Percentiles rank a stretch among this genome's conserved stretches.
These are phyloP conservation scores for Neofusicoccum cordaticola DNA, from an alignment of 2,329 filamentous ascomycete species.

Conservation along the genomic window DNA sequence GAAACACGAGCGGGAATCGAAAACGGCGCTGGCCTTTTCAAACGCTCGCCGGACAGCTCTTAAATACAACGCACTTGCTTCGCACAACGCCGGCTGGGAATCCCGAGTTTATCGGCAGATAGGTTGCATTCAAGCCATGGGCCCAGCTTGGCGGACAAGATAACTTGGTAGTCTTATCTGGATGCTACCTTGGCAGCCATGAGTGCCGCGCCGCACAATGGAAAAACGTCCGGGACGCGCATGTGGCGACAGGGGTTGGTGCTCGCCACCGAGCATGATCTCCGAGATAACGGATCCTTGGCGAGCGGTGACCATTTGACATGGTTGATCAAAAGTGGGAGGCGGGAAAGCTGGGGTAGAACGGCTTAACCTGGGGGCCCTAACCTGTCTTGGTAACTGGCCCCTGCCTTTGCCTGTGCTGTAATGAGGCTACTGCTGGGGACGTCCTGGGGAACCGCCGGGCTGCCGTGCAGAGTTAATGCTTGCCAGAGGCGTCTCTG, in stretches of 20 bases:
- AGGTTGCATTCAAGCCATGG: not conserved
- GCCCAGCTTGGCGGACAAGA: not conserved
- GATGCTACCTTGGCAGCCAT: not conserved
- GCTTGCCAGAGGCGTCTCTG: not conserved
- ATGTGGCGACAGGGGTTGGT: not conserved
- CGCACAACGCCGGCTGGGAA: not conserved
- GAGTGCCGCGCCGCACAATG: not conserved
- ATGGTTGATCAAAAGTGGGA: too few relatives aligned
- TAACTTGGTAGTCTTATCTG: slow-evolving; percentile 2
- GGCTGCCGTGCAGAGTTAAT: too few relatives aligned
- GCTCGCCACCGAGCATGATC: not conserved
- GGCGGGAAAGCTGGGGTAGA: too few relatives aligned
- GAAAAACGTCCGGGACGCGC: not conserved
- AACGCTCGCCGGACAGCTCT: not conserved
- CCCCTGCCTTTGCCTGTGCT: too few relatives aligned
- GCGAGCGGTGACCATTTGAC: too few relatives aligned
- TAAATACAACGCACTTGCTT: not conserved
- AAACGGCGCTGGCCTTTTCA: not conserved
- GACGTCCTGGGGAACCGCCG: too few relatives aligned
- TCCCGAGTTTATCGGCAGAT: not conserved
- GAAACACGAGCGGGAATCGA: not conserved
- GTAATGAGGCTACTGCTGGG: too few relatives aligned
- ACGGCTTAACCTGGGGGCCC: too few relatives aligned
- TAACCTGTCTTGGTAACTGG: too few relatives aligned
- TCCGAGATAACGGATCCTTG: too few relatives aligned